phyloP scores from a whole-genome alignment of 805 yeast genomes.

The Kuraishia cidri region DNA sequence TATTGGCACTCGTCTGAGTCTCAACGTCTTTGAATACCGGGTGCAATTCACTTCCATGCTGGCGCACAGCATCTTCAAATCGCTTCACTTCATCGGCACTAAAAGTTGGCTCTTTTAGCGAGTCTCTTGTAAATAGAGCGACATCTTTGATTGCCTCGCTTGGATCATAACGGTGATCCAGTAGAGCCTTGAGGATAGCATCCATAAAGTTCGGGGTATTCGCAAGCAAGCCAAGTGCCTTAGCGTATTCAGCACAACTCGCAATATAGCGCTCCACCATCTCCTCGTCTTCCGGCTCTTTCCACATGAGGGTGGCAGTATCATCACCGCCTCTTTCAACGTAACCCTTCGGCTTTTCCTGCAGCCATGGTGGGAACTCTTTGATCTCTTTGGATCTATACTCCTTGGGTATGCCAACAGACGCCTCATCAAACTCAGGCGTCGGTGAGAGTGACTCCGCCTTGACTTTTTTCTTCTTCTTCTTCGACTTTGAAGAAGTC shows the following conservation, averaged over 20 bases:
- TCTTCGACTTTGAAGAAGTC: constrained; percentile 13
- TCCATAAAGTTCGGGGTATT: constrained; percentile 81
- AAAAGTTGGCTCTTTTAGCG: constrained; percentile 73
- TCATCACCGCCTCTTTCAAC: constrained; percentile 76
- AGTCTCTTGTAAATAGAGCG: constrained; percentile 39
- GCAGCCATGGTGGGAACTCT: constrained; percentile 68
- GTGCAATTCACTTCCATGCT: constrained; percentile 71
- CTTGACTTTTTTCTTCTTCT: constrained; percentile 16
- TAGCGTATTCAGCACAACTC: constrained; percentile 49
- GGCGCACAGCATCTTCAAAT: constrained; percentile 69
- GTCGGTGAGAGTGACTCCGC: constrained; percentile 9
- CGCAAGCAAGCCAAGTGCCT: constrained; percentile 40
- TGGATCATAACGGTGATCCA: constrained; percentile 42
- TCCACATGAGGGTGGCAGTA: constrained; percentile 63
- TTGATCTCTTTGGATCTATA: constrained; percentile 27
- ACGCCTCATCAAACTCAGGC: constrained; percentile 11
- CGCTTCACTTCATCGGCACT: constrained; percentile 47
- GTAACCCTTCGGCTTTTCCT: constrained; percentile 72
- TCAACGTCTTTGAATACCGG: constrained; percentile 67
- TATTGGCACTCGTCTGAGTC: constrained; percentile 65
- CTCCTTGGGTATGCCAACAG: constrained; percentile 33
- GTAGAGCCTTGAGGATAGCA: constrained; percentile 46
- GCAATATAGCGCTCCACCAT: constrained; percentile 46
- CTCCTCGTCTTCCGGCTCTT: constrained; percentile 22
- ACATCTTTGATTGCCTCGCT: constrained; percentile 38